Percentiles rank a stretch among this genome's conserved stretches.
These are phyloP conservation scores for Pharnaceum exiguum DNA, from an alignment of 148 eudicot species.

Conservation along the genomic window DNA sequence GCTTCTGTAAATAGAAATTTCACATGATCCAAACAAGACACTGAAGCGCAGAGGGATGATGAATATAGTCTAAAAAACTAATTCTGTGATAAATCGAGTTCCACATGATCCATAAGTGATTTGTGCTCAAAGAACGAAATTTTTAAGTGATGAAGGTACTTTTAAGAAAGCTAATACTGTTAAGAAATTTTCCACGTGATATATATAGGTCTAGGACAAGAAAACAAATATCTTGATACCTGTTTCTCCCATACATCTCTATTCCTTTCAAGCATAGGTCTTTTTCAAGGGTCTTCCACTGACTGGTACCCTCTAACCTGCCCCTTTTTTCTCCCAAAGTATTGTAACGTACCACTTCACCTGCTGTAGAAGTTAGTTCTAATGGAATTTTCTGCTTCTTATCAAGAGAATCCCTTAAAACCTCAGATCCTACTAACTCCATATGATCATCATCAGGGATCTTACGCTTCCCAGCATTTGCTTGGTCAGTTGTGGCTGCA, in stretches of 20 bases:
- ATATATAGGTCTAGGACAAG: too few species aligned
- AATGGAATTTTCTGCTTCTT: slow-evolving; percentile 33
- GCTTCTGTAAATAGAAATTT: too few species aligned
- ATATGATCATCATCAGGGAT: slow-evolving; percentile 19
- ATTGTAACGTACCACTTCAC: slow-evolving; percentile 17
- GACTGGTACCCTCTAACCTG: slow-evolving; percentile 21
- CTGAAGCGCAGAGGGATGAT: too few species aligned
- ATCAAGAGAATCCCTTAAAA: slow-evolving; percentile 18
- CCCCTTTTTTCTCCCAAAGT: slow-evolving; percentile 17
- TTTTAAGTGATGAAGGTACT: neutral
- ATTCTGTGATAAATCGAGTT: too few species aligned
- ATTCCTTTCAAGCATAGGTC: slow-evolving; percentile 75
- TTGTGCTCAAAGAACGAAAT: neutral
- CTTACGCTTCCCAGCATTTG: slow-evolving; percentile 30
- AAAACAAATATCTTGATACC: slow-evolving; percentile 32
- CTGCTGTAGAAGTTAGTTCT: slow-evolving; percentile 1
- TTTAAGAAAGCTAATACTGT: too few species aligned
- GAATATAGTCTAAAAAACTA: too few species aligned
- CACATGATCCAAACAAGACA: too few species aligned
- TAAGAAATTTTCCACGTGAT: too few species aligned
- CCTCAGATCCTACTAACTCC: slow-evolving; percentile 20
- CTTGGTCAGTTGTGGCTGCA: slow-evolving; percentile 18
- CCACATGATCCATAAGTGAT: too few species aligned
- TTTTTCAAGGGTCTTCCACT: slow-evolving; percentile 85
- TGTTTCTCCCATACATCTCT: slow-evolving; percentile 90